phyloP scores from a whole-genome alignment of 441 rosid genomes.

The Erodium texanum region DNA sequence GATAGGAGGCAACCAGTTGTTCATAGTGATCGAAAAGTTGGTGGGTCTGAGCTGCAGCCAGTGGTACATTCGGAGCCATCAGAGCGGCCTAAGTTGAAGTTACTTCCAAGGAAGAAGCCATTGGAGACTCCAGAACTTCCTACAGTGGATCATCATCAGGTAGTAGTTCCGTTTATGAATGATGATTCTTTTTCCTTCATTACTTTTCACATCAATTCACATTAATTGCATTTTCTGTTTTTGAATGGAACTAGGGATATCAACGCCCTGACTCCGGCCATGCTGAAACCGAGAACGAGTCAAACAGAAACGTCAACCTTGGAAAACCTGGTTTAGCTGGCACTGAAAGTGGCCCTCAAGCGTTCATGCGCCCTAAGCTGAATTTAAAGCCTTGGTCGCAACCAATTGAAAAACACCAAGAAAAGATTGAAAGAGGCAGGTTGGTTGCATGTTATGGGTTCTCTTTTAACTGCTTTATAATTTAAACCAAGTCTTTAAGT shows the following conservation, averaged over 20 bases:
- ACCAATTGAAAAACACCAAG: conserved; percentile 40
- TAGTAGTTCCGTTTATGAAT: conserved; percentile 7
- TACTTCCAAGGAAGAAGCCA: conserved; percentile 56
- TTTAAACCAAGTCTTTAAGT: neutral
- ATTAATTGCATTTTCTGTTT: conserved; percentile 17
- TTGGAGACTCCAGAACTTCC: conserved; percentile 39
- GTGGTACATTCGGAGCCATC: conserved; percentile 29
- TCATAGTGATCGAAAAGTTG: conserved; percentile 28
- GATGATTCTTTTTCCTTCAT: neutral
- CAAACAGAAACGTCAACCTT: conserved; percentile 26
- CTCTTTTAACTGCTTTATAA: neutral
- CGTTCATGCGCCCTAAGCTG: conserved; percentile 48
- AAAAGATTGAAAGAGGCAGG: conserved; percentile 51
- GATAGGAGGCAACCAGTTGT: conserved; percentile 26
- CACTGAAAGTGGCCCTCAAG: conserved; percentile 39
- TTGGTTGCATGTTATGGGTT: conserved; percentile 18
- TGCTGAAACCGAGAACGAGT: conserved; percentile 27
- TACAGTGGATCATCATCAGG: conserved; percentile 39
- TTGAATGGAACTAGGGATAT: conserved; percentile 26
- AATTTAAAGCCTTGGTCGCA: conserved; percentile 57
- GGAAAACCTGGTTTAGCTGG: conserved; percentile 33
- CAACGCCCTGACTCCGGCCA: conserved; percentile 25
- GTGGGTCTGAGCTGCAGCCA: conserved; percentile 33
- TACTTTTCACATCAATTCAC: neutral
- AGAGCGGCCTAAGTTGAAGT: conserved; percentile 63